Percentiles rank a stretch among this genome's conserved stretches.
Conservation (phyloP, 2,329 filamentous ascomycete species). For the Sphaerulina musiva region DNA sequence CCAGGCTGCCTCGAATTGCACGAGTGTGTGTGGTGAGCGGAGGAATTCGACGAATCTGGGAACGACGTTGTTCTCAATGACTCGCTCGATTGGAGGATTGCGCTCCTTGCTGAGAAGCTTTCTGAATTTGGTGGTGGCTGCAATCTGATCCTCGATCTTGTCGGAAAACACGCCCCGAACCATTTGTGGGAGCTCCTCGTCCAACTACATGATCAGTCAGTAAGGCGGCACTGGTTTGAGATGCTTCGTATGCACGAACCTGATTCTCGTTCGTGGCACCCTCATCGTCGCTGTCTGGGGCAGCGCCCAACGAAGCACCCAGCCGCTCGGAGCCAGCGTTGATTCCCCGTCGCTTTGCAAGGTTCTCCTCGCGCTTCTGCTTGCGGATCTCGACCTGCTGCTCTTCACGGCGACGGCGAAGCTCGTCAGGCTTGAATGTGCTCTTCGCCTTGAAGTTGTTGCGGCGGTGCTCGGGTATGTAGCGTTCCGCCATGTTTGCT, state of each 20-base stretch:
- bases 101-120: constrained; percentile 98
- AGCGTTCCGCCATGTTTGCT: constrained; percentile 85
- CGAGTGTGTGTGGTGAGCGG: constrained; percentile 91
- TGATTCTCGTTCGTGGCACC: constrained; percentile 90
- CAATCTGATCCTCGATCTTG: constrained; percentile 94
- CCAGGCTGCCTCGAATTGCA: constrained; percentile 99
- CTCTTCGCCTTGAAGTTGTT: constrained; percentile 99
- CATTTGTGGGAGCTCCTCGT: constrained; percentile 97
- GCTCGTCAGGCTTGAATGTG: constrained; percentile 97
- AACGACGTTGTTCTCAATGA: constrained; percentile 98
- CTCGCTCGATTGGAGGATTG: constrained; percentile 97
- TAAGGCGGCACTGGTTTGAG: neutral
- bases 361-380: constrained; percentile 96
- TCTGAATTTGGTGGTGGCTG: constrained; percentile 95
- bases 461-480: constrained; percentile 98
- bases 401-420: constrained; percentile 95
- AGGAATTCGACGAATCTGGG: constrained; percentile 97
- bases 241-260: constrained; percentile 51
- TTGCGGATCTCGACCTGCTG: constrained; percentile 99
- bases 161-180: constrained; percentile 97
- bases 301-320: constrained; percentile 76
- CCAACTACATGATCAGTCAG: constrained; percentile 56
- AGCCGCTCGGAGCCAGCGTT: constrained; percentile 66
- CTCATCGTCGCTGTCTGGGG: constrained; percentile 96
- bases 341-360: constrained; percentile 96